These are phyloP conservation scores for Allantophomopsis cytisporea DNA, from an alignment of 2,329 filamentous ascomycete genomes.

Conservation along the genomic window DNA sequence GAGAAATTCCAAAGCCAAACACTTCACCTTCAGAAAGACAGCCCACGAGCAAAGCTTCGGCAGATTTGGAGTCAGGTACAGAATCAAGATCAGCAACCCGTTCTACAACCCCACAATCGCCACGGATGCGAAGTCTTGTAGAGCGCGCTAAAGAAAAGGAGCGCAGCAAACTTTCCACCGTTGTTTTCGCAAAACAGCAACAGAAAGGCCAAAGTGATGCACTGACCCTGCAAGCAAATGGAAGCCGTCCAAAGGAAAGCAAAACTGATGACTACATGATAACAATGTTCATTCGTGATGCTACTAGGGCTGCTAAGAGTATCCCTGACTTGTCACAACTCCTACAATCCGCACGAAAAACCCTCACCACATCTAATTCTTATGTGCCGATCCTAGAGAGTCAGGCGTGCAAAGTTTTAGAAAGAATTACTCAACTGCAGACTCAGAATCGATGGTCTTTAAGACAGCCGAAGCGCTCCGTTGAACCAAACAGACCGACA, in stretches of 20 bases:
- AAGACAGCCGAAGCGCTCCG: constrained; percentile 71
- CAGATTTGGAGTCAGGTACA: constrained; percentile 8
- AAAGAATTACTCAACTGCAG: constrained; percentile 81
- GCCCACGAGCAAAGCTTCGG: constrained; percentile 3
- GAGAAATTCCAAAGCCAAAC: constrained; percentile 34
- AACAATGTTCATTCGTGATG: constrained; percentile 42
- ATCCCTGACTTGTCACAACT: constrained; percentile 57
- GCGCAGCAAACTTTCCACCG: constrained; percentile 57
- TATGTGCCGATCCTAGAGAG: constrained; percentile 73
- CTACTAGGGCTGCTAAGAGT: constrained; percentile 43
- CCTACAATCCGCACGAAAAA: constrained; percentile 75
- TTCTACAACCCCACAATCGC: constrained; percentile 29
- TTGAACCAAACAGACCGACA: constrained; percentile 63
- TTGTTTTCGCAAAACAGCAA: constrained; percentile 62
- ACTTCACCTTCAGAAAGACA: constrained; percentile 2
- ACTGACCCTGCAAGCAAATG: constrained; percentile 5
- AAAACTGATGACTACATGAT: constrained; percentile 47
- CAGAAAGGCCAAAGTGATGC: constrained; percentile 24
- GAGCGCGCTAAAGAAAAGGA: constrained; percentile 34
- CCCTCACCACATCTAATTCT: constrained; percentile 73
- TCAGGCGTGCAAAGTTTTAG: constrained; percentile 75
- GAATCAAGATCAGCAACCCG: constrained; percentile 13
- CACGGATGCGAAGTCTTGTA: constrained; percentile 15
- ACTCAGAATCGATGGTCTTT: constrained; percentile 88
- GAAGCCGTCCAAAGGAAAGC: constrained; percentile 3